phyloP scores from a whole-genome alignment of 371 early-diverging fungal species.

The Zopfochytrium polystomum region DNA sequence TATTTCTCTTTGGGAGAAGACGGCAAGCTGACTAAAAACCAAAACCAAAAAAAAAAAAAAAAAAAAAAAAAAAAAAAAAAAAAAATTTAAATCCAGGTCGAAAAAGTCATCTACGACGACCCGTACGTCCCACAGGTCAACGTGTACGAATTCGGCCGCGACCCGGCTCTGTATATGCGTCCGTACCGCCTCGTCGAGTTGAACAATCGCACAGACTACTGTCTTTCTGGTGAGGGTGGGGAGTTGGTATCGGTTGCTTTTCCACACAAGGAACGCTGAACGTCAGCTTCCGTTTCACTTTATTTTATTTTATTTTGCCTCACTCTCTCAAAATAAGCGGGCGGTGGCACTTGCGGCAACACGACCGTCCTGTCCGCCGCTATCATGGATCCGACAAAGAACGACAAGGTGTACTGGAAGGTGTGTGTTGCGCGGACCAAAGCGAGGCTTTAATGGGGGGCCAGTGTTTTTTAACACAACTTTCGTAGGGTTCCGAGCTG shows the following conservation, averaged over 20 bases:
- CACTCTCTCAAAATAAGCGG: too few species aligned
- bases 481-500: conserved; percentile 31
- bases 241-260: too few species aligned
- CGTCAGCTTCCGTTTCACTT: too few species aligned
- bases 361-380: neutral
- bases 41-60: neutral
- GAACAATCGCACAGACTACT: conserved; percentile 35
- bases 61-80: too few species aligned
- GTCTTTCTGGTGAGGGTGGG: conserved; percentile 17
- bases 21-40: too few species aligned
- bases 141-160: conserved; percentile 7
- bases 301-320: too few species aligned
- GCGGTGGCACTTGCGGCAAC: conserved; percentile 22
- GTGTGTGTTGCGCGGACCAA: too few species aligned
- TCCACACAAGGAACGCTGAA: too few species aligned
- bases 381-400: conserved; percentile 10
- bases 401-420: conserved; percentile 19
- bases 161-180: neutral
- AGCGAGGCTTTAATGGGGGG: too few species aligned
- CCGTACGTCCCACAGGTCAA: conserved; percentile 11
- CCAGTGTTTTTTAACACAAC: too few species aligned
- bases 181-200: conserved; percentile 25
- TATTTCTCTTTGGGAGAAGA: too few species aligned
- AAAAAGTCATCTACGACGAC: conserved; percentile 19
- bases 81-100: conserved; percentile 16